These are phyloP conservation scores for Talaromyces sp. DNA, from an alignment of 2,329 filamentous ascomycete genomes.

Conservation along the genomic window DNA sequence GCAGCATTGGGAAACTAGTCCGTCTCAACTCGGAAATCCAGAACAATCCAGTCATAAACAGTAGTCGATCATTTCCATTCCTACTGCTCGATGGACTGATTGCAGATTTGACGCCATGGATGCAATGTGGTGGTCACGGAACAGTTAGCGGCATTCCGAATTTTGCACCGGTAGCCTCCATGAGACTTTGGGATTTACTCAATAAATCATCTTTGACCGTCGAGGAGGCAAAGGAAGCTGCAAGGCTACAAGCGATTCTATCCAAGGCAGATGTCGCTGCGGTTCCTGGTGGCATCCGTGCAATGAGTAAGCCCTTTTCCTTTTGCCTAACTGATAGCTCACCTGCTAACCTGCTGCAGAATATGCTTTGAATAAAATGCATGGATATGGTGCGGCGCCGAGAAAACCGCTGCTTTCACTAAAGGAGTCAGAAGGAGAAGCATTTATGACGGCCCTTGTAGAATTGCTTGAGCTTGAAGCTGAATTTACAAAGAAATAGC, in stretches of 20 bases:
- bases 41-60: constrained; percentile 12
- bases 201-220: constrained; percentile 10
- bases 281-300: constrained; percentile 18
- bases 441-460: constrained; percentile 14
- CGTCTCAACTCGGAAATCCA: constrained; percentile 15
- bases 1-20: constrained; percentile 19
- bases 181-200: constrained; percentile 19
- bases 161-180: constrained; percentile 18
- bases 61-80: constrained; percentile 15
- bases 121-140: constrained; percentile 20
- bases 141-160: constrained; percentile 21
- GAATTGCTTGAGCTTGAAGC: constrained; percentile 17
- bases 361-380: constrained; percentile 17
- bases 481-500: neutral
- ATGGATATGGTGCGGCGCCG: constrained; percentile 16
- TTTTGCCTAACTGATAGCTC: neutral
- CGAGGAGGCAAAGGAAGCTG: constrained; percentile 13
- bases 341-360: constrained; percentile 9
- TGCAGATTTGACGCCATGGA: constrained; percentile 21
- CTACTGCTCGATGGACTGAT: constrained; percentile 20
- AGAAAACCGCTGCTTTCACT: constrained; percentile 17
- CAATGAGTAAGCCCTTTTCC: constrained; percentile 17
- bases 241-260: constrained; percentile 16
- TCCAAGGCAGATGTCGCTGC: constrained; percentile 19
- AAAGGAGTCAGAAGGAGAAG: constrained; percentile 14